phyloP scores from a whole-genome alignment of 2,329 filamentous ascomycete species.

The Alternaria arbusti region DNA sequence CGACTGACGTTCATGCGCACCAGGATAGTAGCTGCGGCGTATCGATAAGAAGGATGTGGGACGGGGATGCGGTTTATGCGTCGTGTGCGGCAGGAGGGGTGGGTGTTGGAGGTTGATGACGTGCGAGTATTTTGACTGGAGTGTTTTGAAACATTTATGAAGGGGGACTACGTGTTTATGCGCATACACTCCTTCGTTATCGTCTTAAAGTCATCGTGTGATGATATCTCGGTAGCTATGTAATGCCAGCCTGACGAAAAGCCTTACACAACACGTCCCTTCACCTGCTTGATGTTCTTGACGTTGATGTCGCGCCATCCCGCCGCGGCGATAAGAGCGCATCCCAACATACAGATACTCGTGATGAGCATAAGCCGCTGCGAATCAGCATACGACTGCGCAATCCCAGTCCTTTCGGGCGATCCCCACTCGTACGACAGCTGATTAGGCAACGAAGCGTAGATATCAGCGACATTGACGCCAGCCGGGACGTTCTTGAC shows the following conservation, averaged over 20 bases:
- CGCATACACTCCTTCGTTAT: no score
- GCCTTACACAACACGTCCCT: constrained; percentile 50
- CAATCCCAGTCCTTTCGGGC: constrained; percentile 51
- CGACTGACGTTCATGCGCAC: constrained; percentile 23
- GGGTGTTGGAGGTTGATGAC: not conserved
- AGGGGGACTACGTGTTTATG: not conserved
- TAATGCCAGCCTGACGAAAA: no score
- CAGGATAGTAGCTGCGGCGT: no score
- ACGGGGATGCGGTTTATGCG: constrained; percentile 1
- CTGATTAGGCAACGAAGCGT: constrained; percentile 61
- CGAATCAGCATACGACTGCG: constrained; percentile 34
- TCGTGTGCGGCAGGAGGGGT: not conserved
- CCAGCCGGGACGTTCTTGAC: constrained; percentile 50
- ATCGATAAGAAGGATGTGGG: not conserved
- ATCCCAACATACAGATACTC: constrained; percentile 26
- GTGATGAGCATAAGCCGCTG: constrained; percentile 41
- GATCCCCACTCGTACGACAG: constrained; percentile 59
- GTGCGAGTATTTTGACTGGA: not conserved
- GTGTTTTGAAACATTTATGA: not conserved
- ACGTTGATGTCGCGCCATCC: constrained; percentile 58
- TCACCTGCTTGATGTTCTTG: constrained; percentile 50
- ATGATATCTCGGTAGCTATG: no score
- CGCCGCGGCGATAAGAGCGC: constrained; percentile 48
- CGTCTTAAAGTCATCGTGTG: no score
- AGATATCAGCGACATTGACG: constrained; percentile 50